A percentile compares a stretch with the other conserved stretches of the same genome.
phyloP scores from a whole-genome alignment of 305 asterid species.

The Euphrasia arctica region DNA sequence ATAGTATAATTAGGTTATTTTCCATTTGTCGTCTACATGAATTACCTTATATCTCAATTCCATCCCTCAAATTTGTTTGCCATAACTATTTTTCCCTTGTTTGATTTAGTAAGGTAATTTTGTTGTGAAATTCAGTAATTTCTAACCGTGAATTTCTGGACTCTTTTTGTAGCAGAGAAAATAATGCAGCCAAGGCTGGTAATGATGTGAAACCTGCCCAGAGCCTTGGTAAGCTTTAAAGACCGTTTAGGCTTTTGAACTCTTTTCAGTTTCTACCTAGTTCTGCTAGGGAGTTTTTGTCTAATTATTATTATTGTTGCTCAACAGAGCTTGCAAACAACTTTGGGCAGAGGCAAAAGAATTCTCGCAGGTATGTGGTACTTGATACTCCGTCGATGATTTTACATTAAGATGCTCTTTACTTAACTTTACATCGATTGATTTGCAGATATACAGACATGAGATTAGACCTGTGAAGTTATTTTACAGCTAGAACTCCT shows the following conservation, averaged over 20 bases:
- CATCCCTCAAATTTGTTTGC: not conserved
- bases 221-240: constrained; percentile 60
- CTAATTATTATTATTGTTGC: not conserved
- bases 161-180: constrained; percentile 70
- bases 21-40: not conserved
- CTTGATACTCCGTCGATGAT: constrained; percentile 6
- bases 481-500: constrained; percentile 33
- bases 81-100: constrained; percentile 5
- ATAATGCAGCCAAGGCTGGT: constrained; percentile 40
- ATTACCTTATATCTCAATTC: not conserved
- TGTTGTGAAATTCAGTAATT: constrained; percentile 3
- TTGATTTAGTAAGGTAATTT: constrained; percentile 5
- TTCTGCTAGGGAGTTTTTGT: constrained; percentile 6
- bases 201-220: constrained; percentile 67
- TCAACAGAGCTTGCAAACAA: constrained; percentile 61
- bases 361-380: constrained; percentile 72
- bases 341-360: constrained; percentile 81
- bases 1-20: constrained; percentile 21
- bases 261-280: constrained; percentile 1
- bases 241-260: constrained; percentile 1
- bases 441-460: constrained; percentile 90
- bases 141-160: not conserved
- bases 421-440: constrained; percentile 16
- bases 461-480: constrained; percentile 83
- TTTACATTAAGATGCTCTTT: not conserved